Percentiles rank a stretch among this genome's conserved stretches.
Conservation (phyloP, 306 rosid species). For the Potentilla sterilis region DNA sequence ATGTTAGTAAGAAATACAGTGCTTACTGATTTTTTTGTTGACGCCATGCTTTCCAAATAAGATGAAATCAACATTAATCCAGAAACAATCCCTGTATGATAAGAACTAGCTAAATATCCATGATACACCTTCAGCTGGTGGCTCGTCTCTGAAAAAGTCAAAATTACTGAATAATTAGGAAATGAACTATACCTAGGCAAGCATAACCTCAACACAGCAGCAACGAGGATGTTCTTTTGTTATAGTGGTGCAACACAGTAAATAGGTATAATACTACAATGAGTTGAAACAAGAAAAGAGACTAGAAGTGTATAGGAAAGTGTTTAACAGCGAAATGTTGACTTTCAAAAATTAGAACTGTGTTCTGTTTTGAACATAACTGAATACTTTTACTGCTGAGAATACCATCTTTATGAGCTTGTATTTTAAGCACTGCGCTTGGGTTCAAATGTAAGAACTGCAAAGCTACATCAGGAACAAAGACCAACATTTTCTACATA, state of each 20-base stretch:
- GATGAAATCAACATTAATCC: conserved; percentile 78
- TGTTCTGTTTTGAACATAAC: background rate
- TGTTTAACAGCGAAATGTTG: background rate
- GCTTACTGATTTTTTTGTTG: conserved; percentile 59
- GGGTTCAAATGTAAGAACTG: background rate
- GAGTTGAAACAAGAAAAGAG: background rate
- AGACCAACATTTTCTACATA: background rate
- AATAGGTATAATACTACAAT: background rate
- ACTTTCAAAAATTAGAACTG: background rate
- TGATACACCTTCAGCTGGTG: conserved; percentile 65
- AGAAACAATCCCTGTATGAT: conserved; percentile 86
- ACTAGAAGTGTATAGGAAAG: background rate
- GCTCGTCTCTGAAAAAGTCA: conserved; percentile 44
- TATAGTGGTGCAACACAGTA: background rate
- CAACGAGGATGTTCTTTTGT: background rate
- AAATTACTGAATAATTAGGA: conserved; percentile 11
- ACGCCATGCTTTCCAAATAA: conserved; percentile 62
- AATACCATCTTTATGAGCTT: background rate
- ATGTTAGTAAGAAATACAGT: conserved; percentile 13
- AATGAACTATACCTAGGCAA: background rate
- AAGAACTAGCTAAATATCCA: conserved; percentile 86
- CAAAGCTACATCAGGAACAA: background rate
- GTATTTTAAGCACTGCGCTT: background rate
- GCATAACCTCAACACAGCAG: background rate
- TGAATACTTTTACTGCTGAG: background rate